Conservation (phyloP, 192 early-diverging fungal genomes). For the Thamnidium elegans region DNA sequence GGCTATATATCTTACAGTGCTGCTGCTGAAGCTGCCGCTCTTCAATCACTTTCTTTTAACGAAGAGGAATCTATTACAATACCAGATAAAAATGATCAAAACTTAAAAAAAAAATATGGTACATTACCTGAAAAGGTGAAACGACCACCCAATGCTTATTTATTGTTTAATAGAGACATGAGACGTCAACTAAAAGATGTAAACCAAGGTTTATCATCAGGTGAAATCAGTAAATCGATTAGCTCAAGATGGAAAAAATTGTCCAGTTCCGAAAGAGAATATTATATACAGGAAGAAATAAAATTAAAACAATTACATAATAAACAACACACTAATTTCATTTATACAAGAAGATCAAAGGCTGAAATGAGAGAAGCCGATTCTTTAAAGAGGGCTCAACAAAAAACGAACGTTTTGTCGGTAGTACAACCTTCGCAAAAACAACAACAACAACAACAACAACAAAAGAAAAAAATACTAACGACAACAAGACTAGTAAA, state of each 20-base stretch:
- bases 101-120: slow-evolving; percentile 9
- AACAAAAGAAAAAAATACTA: background rate
- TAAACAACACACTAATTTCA: slow-evolving; percentile 50
- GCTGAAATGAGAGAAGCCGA: slow-evolving; percentile 51
- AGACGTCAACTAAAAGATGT: slow-evolving; percentile 50
- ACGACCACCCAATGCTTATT: slow-evolving; percentile 57
- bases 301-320: slow-evolving; percentile 47
- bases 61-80: background rate
- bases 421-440: background rate
- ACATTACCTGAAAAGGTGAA: slow-evolving; percentile 39
- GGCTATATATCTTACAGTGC: background rate
- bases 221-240: slow-evolving; percentile 57
- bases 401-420: background rate
- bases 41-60: background rate
- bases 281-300: slow-evolving; percentile 46
- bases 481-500: background rate
- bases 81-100: background rate
- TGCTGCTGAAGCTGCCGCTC: background rate
- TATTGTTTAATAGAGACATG: slow-evolving; percentile 61
- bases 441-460: background rate
- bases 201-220: slow-evolving; percentile 54
- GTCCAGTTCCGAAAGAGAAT: slow-evolving; percentile 34
- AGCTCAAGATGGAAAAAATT: slow-evolving; percentile 53
- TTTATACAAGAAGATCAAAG: slow-evolving; percentile 59
- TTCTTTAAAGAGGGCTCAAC: slow-evolving; percentile 23